Evolutionary conservation across 2,329 filamentous ascomycete genomes (phyloP).

Genomic region (Curvularia hawaiiensis): DNA sequence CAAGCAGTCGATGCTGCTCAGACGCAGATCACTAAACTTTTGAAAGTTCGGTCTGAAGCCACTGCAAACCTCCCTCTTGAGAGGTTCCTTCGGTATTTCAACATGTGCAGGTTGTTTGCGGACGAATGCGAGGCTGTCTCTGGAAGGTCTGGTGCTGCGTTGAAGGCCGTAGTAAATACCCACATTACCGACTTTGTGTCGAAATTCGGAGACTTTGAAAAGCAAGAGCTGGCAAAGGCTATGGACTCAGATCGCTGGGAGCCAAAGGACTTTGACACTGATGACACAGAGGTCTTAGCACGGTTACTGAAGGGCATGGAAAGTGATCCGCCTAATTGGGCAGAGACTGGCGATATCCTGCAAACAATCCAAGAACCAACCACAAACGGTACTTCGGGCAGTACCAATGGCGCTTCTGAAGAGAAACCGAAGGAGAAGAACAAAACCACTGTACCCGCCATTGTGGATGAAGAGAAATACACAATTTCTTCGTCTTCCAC

Average conservation of each 20-base stretch:
- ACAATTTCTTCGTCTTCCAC: constrained; percentile 85
- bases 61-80: constrained; percentile 69
- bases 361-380: constrained; percentile 26
- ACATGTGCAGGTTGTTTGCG: constrained; percentile 79
- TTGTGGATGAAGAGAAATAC: constrained; percentile 83
- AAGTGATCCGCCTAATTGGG: constrained; percentile 71
- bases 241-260: constrained; percentile 85
- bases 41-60: constrained; percentile 78
- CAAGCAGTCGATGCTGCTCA: constrained; percentile 83
- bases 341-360: constrained; percentile 56
- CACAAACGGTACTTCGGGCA: constrained; percentile 29
- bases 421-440: constrained; percentile 39
- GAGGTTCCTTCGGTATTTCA: constrained; percentile 81
- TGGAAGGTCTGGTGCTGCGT: constrained; percentile 72
- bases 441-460: constrained; percentile 63
- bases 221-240: constrained; percentile 73
- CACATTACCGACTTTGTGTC: constrained; percentile 84
- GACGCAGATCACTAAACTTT: constrained; percentile 72
- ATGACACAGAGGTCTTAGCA: constrained; percentile 64
- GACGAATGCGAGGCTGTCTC: constrained; percentile 88
- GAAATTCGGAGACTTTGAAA: constrained; percentile 71
- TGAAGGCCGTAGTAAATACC: constrained; percentile 79
- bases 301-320: constrained; percentile 73
- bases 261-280: constrained; percentile 73
- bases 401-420: constrained; percentile 41